A percentile compares a stretch with the other conserved stretches of the same genome.
phyloP scores from a whole-genome alignment of 768 basidiomycete species.

The Leucocoprinus leucothites region DNA sequence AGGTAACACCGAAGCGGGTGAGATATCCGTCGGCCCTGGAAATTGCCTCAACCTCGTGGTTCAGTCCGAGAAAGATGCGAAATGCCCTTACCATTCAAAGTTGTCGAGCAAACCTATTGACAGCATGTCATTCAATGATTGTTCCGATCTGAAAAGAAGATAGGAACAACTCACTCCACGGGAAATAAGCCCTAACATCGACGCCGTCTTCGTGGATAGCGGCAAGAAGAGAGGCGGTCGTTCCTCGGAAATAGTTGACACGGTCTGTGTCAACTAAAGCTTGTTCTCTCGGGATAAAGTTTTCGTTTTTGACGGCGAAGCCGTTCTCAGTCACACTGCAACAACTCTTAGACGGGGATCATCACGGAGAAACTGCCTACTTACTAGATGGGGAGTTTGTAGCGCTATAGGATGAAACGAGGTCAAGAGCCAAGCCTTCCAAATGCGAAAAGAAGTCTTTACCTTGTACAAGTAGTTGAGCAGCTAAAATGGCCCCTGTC shows the following conservation, averaged over 20 bases:
- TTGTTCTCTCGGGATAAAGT: conserved; percentile 45
- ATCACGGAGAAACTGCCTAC: conserved; percentile 10
- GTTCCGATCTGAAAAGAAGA: neutral
- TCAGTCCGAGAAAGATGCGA: neutral
- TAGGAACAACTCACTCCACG: conserved; percentile 50
- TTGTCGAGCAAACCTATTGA: conserved; percentile 62
- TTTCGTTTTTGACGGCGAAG: conserved; percentile 67
- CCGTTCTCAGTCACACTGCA: conserved; percentile 72
- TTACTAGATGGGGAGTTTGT: conserved; percentile 39
- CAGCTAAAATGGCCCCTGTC: conserved; percentile 30
- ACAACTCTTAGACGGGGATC: conserved; percentile 5
- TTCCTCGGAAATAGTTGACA: conserved; percentile 64
- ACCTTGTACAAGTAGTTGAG: conserved; percentile 73
- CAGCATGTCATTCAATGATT: conserved; percentile 4
- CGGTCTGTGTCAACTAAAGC: conserved; percentile 60
- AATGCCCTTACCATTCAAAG: conserved; percentile 55
- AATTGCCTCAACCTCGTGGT: neutral
- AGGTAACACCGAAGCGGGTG: conserved; percentile 69
- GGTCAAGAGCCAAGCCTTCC: conserved; percentile 28
- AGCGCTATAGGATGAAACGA: conserved; percentile 32
- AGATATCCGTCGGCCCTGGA: conserved; percentile 61
- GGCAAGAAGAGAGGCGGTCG: conserved; percentile 47
- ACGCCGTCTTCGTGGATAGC: conserved; percentile 65
- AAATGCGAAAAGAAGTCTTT: conserved; percentile 15
- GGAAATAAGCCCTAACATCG: conserved; percentile 60